Base-by-base conservation (phyloP, 306 rosid species). In the Argentina anserina region DNA sequence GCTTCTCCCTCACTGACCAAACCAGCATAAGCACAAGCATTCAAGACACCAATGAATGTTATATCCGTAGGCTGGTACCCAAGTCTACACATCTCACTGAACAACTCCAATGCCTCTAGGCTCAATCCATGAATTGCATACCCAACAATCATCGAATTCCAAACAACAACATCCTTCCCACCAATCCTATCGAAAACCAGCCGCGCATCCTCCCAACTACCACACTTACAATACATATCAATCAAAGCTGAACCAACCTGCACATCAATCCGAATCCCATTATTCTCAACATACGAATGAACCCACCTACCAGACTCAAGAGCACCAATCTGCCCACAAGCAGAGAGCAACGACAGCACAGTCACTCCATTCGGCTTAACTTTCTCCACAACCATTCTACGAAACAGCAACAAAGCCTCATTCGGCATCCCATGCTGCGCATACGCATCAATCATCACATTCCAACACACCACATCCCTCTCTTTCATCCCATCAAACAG, bases 271-370 rank as follows among this genome's bases (percentile, higher is more conserved):
- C 43, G 66, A 42, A 85, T 81, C 43, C 81, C 50, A 10, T 72
- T 80, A 52, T 62, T 88, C 79, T 81, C 73, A 31, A 87, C 68
- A 70, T 75, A 92, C 11, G 90, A 82, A 80, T 90, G 95, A 42
- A 90, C 74, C 98, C 98, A 90, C 53, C 85, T 81, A 56, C 98
- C 98, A 40, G 88, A 81, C 76, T 86, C 94, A 61, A 90, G 75
- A 42, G 91, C 87, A 45, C 96, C 98, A 68, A 90, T 78, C 82
- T 90, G 98, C 18, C 90, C 96, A 58, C 96, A 90, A 25, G 96
- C 87, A 37, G 90, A 88, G 14, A 92, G 82, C 69, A 80, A 82
- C 43, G 98, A 82, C 76, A 90, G 70, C 28, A 90, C 77, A 15
- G 96, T 88, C 7, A 88, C 65, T 49, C 87, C 95, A 74, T 87